Conservation (phyloP, 78 protist genomes). For the Protostelium mycophagum region DNA sequence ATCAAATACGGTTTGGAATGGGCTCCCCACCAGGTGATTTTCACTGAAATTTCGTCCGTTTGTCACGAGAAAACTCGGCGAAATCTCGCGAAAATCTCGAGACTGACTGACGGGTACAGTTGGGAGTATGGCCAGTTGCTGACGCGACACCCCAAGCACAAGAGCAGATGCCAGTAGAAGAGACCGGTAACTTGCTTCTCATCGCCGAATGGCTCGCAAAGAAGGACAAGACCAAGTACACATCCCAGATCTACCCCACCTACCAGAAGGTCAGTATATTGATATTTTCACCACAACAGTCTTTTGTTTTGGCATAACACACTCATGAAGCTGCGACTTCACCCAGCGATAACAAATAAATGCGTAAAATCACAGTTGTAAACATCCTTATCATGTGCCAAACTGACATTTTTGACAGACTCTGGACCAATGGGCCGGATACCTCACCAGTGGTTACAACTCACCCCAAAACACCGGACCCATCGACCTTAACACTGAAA, state of each 20-base stretch:
- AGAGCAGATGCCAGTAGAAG: not conserved
- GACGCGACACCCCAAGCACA: not conserved
- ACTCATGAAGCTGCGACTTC: no score
- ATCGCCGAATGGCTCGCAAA: not conserved
- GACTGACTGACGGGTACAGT: not conserved
- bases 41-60: no score
- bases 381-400: not conserved
- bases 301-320: no score
- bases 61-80: no score
- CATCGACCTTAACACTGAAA: not conserved
- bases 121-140: not conserved
- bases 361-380: no score
- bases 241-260: not conserved
- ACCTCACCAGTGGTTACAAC: not conserved
- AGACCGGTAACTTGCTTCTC: not conserved
- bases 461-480: not conserved
- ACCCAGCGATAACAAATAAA: no score
- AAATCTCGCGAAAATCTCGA: not conserved
- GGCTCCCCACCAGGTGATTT: not conserved
- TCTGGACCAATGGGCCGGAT: not conserved
- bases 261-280: not conserved
- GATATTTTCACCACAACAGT: not conserved
- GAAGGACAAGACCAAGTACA: not conserved
- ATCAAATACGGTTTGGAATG: not conserved
- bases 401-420: not conserved